These are phyloP conservation scores for Talaromyces verruculosus DNA, from an alignment of 2,329 filamentous ascomycete genomes.

Conservation along the genomic window DNA sequence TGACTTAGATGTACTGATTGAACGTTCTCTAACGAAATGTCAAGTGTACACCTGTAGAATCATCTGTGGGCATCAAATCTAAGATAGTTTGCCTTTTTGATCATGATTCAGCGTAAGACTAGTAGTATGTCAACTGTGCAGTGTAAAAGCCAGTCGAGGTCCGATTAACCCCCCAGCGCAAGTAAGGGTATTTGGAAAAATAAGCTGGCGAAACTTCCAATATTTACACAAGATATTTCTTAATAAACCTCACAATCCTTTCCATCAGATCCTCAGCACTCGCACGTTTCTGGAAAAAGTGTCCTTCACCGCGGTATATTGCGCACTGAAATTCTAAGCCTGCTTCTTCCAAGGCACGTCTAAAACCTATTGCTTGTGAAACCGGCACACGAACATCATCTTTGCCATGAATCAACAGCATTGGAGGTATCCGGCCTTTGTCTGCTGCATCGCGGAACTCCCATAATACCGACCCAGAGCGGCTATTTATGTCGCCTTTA, in stretches of 20 bases:
- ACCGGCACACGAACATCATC: constrained; percentile 6
- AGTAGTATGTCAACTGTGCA: too few relatives aligned
- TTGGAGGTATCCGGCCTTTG: constrained; percentile 13
- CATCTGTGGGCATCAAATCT: too few relatives aligned
- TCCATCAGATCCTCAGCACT: constrained; percentile 15
- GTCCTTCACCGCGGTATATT: constrained; percentile 10
- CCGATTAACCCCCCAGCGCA: too few relatives aligned
- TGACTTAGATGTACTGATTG: not conserved
- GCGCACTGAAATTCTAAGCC: constrained; percentile 12
- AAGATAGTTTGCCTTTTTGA: not conserved
- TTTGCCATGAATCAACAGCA: constrained; percentile 11
- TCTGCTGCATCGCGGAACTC: constrained; percentile 12
- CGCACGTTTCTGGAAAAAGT: constrained; percentile 9
- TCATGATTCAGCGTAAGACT: too few relatives aligned
- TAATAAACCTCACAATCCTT: constrained; percentile 14
- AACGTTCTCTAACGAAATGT: not conserved
- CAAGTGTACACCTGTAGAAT: not conserved
- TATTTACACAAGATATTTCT: not conserved
- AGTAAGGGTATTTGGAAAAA: too few relatives aligned
- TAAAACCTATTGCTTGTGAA: constrained; percentile 9
- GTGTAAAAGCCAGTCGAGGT: too few relatives aligned
- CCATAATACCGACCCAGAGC: constrained; percentile 12
- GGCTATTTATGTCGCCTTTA: constrained; percentile 4
- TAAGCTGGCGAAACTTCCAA: too few relatives aligned
- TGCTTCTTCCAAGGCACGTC: constrained; percentile 4